These are phyloP conservation scores for Dactylonectria estremocensis DNA, from an alignment of 2,329 filamentous ascomycete genomes.

Conservation along the genomic window DNA sequence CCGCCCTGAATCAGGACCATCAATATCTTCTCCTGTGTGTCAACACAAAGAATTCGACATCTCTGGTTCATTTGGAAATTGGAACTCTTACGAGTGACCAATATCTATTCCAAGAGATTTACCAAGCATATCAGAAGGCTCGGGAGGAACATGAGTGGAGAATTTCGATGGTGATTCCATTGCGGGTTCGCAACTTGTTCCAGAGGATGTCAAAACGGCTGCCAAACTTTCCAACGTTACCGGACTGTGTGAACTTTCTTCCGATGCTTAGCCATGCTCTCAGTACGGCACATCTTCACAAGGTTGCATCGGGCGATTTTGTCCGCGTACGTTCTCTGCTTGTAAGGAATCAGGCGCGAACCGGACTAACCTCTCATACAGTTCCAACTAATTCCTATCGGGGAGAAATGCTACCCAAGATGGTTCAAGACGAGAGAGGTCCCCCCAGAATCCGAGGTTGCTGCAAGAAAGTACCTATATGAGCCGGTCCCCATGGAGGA, in stretches of 20 bases:
- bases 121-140: neutral
- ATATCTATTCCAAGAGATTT: neutral
- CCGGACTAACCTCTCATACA: neutral
- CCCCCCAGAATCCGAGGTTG: conserved; percentile 1
- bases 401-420: neutral
- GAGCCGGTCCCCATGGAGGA: conserved; percentile 2
- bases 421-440: neutral
- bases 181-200: neutral
- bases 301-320: neutral
- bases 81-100: neutral
- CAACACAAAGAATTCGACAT: neutral
- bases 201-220: neutral
- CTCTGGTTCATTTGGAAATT: neutral
- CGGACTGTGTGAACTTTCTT: neutral
- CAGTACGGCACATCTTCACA: neutral
- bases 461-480: neutral
- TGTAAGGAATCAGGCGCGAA: neutral
- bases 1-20: neutral
- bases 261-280: neutral
- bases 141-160: neutral
- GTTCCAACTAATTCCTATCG: neutral
- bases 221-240: neutral
- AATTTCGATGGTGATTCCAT: neutral
- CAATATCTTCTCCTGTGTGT: neutral
- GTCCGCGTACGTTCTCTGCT: neutral